These are phyloP conservation scores for Penicillium hesseltinei DNA, from an alignment of 2,329 filamentous ascomycete genomes.

Conservation along the genomic window DNA sequence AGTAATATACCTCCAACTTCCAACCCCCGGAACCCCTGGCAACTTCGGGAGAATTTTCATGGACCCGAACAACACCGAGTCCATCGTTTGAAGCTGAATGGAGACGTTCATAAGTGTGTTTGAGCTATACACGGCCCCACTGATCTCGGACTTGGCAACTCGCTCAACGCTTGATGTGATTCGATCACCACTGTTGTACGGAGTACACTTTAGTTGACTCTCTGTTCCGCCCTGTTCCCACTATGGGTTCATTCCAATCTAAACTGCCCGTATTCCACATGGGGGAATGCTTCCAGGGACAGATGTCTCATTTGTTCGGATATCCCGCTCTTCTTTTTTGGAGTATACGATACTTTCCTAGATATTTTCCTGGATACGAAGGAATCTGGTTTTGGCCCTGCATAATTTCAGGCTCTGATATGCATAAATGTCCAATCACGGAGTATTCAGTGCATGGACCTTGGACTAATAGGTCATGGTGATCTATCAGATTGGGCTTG, in stretches of 20 bases:
- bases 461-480: constrained; percentile 26
- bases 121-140: constrained; percentile 33
- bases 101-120: constrained; percentile 33
- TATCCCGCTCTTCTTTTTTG: neutral
- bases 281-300: neutral
- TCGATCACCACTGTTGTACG: neutral
- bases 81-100: constrained; percentile 3
- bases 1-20: neutral
- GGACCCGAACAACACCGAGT: neutral
- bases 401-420: neutral
- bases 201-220: neutral
- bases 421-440: constrained; percentile 5
- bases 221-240: neutral
- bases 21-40: neutral
- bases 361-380: neutral
- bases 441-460: constrained; percentile 19
- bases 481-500: constrained; percentile 28
- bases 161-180: neutral
- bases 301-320: neutral
- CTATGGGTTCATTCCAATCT: neutral
- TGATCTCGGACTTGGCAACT: constrained; percentile 24
- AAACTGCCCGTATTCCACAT: neutral
- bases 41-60: neutral
- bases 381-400: neutral
- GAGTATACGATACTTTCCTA: neutral